phyloP scores from a whole-genome alignment of 2,329 filamentous ascomycete genomes.

The Aspergillus oerlinghausenensis region DNA sequence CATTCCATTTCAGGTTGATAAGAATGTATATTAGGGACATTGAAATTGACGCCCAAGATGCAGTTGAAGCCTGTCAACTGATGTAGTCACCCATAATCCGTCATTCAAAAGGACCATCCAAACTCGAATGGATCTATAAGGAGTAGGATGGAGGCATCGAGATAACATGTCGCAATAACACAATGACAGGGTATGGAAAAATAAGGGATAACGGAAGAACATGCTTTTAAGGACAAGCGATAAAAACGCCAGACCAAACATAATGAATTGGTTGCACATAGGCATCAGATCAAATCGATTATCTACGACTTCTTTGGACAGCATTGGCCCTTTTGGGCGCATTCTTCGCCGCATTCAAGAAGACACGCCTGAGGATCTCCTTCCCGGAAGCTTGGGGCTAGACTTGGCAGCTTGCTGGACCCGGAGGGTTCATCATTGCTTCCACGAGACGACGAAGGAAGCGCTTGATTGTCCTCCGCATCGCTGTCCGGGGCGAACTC shows the following conservation, averaged over 20 bases:
- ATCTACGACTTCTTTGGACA: conserved; percentile 32
- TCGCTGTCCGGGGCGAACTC: conserved; percentile 57
- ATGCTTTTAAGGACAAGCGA: not conserved
- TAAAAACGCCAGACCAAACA: not conserved
- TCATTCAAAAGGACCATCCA: not conserved
- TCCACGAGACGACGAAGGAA: conserved; percentile 18
- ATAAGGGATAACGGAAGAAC: conserved; percentile 1
- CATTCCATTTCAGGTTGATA: not conserved
- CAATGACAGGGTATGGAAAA: not conserved
- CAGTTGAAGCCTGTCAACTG: not conserved
- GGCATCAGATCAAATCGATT: conserved; percentile 2
- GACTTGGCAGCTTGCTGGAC: conserved; percentile 25
- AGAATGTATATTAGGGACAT: not conserved
- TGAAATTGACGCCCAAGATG: not conserved
- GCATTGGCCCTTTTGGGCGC: conserved; percentile 38
- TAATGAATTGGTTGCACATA: not conserved
- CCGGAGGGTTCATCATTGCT: conserved; percentile 11
- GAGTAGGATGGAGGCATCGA: not conserved
- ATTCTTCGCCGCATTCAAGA: conserved; percentile 46
- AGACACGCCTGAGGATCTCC: conserved; percentile 39
- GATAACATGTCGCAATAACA: not conserved
- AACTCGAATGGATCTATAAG: not conserved
- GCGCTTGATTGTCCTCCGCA: conserved; percentile 23
- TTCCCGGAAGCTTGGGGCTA: conserved; percentile 34
- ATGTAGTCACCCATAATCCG: not conserved